Conservation (phyloP, 2,329 filamentous ascomycete genomes). For the Fusarium nisikadoi region DNA sequence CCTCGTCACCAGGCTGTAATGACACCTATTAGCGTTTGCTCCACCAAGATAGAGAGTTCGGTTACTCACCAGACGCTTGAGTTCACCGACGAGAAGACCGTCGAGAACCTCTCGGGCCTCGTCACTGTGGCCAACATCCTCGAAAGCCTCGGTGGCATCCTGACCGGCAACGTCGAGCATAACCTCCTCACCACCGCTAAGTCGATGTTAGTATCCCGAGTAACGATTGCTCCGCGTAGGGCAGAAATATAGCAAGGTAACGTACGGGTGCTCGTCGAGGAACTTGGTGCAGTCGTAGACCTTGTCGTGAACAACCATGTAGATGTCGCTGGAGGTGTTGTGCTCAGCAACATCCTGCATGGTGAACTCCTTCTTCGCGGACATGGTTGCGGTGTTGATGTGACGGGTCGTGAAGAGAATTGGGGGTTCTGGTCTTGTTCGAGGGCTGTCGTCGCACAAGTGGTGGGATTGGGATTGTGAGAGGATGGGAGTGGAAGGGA, state of each 20-base stretch:
- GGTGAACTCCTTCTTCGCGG: conserved; percentile 67
- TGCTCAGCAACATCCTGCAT: conserved; percentile 85
- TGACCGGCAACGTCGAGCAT: conserved; percentile 95
- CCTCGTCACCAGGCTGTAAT: conserved; percentile 78
- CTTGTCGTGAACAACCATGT: conserved; percentile 93
- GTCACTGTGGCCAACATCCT: conserved; percentile 99
- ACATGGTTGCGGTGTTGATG: conserved; percentile 39
- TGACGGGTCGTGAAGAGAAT: conserved; percentile 22
- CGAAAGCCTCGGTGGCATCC: conserved; percentile 97
- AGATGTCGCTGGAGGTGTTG: conserved; percentile 94
- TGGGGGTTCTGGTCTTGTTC: conserved; percentile 13
- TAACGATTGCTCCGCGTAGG: background rate
- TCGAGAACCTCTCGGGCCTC: conserved; percentile 95
- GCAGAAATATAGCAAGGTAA: conserved; percentile 38
- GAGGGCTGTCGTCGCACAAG: conserved; percentile 28
- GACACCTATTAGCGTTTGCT: conserved; percentile 38
- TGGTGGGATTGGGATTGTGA: conserved; percentile 9
- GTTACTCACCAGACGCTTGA: conserved; percentile 81
- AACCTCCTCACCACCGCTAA: conserved; percentile 96
- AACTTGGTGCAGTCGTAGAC: conserved; percentile 92
- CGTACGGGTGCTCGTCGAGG: conserved; percentile 94
- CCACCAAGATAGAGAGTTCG: background rate
- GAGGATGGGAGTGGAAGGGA: conserved; percentile 20
- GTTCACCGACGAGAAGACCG: conserved; percentile 75
- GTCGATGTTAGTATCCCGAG: conserved; percentile 28